A percentile compares a stretch with the other conserved stretches of the same genome.
Evolutionary conservation across 176 grass and related monocot genomes (phyloP).

Genomic region (Oryza australiensis): DNA sequence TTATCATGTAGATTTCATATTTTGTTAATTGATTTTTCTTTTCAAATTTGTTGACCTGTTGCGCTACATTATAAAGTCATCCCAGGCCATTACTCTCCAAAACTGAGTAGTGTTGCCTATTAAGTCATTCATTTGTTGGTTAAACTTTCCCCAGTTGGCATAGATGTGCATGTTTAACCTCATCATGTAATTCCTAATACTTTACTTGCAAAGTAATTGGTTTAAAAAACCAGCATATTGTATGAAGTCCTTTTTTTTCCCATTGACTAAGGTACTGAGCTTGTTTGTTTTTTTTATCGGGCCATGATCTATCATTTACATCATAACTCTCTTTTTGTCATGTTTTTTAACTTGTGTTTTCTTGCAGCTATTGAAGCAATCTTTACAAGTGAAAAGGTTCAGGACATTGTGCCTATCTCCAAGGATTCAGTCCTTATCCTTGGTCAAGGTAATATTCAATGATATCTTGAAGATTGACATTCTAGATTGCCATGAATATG

Average conservation of each 20-base stretch:
- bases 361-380: conserved; percentile 81
- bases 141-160: background rate
- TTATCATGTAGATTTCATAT: background rate
- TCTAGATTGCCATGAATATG: conserved; percentile 13
- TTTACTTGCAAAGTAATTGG: background rate
- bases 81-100: background rate
- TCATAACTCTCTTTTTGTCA: conserved; percentile 19
- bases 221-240: conserved; percentile 3
- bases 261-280: background rate
- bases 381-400: conserved; percentile 78
- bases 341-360: conserved; percentile 24
- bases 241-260: background rate
- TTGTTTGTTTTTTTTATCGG: conserved; percentile 28
- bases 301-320: background rate
- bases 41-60: background rate
- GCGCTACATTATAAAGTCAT: background rate
- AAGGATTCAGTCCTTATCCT: conserved; percentile 74
- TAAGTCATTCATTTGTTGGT: background rate
- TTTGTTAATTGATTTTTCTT: background rate
- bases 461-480: background rate
- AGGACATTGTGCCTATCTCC: conserved; percentile 78
- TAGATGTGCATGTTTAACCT: conserved; percentile 7
- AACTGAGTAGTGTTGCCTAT: background rate
- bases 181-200: background rate
- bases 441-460: conserved; percentile 69